Evolutionary conservation across 2,329 filamentous ascomycete genomes (phyloP).

Genomic region (Penicillium sp.): DNA sequence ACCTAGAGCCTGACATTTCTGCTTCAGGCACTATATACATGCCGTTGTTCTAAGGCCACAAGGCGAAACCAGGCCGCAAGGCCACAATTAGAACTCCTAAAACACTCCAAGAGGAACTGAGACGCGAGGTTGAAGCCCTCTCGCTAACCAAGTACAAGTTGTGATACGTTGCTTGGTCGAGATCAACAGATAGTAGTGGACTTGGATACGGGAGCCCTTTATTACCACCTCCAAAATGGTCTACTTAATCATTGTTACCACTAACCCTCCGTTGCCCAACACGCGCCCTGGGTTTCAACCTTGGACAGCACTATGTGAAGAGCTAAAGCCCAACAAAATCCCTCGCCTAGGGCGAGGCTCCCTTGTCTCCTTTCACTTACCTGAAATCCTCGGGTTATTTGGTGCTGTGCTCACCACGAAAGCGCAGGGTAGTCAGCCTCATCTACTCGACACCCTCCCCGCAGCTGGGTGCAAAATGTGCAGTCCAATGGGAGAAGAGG

Average conservation of each 20-base stretch:
- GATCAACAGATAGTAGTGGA: too few relatives aligned
- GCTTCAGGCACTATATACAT: neutral
- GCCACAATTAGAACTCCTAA: neutral
- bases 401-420: too few relatives aligned
- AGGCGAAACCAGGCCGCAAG: neutral
- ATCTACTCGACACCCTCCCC: neutral
- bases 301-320: neutral
- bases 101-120: too few relatives aligned
- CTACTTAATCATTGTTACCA: neutral
- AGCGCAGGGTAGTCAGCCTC: neutral
- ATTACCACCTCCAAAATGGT: neutral
- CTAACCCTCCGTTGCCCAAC: neutral
- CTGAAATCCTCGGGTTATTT: too few relatives aligned
- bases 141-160: too few relatives aligned
- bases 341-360: neutral
- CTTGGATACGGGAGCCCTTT: too few relatives aligned
- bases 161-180: too few relatives aligned
- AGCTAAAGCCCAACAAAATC: neutral
- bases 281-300: neutral
- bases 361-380: too few relatives aligned
- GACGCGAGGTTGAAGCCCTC: too few relatives aligned
- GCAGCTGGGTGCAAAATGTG: neutral
- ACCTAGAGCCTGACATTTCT: neutral
- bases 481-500: neutral
- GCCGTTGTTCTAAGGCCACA: neutral